These are phyloP conservation scores for Lepiota brunneoincarnata DNA, from an alignment of 768 basidiomycete genomes.

Conservation along the genomic window DNA sequence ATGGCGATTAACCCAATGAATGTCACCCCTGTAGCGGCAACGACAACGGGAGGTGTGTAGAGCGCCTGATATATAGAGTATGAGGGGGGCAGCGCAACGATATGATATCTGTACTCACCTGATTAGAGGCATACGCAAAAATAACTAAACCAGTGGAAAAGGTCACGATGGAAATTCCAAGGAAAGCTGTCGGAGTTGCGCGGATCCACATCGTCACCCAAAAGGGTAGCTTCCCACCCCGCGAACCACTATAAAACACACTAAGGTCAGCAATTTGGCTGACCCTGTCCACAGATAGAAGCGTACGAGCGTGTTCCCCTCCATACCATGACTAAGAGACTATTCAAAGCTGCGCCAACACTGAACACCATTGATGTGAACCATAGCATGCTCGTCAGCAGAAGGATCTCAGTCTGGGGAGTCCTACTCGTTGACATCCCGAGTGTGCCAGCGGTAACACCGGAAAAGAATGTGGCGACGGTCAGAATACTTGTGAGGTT, in stretches of 20 bases:
- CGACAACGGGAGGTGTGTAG: conserved; percentile 4
- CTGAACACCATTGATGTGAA: conserved; percentile 23
- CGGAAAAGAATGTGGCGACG: conserved; percentile 27
- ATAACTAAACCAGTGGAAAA: conserved; percentile 5
- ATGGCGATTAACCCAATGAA: conserved; percentile 5
- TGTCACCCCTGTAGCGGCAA: conserved; percentile 5
- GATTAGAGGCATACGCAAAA: conserved; percentile 2
- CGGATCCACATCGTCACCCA: conserved; percentile 9
- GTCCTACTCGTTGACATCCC: conserved; percentile 13
- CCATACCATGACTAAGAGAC: conserved; percentile 20
- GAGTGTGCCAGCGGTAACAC: conserved; percentile 24
- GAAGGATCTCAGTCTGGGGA: not conserved
- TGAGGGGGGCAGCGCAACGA: too few relatives aligned
- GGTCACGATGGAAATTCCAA: conserved; percentile 4
- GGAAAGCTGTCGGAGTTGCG: conserved; percentile 3
- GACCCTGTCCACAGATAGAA: not conserved
- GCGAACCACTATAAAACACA: not conserved
- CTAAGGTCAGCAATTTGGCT: not conserved
- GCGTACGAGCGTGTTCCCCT: conserved; percentile 23
- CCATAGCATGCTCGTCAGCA: conserved; percentile 22
- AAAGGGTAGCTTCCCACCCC: conserved; percentile 2
- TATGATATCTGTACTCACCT: not conserved
- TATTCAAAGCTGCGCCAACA: conserved; percentile 24
- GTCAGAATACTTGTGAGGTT: conserved; percentile 16
- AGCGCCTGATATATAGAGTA: not conserved